Conservation (phyloP, 202 grass and related monocot species). For the Setaria italica region DNA sequence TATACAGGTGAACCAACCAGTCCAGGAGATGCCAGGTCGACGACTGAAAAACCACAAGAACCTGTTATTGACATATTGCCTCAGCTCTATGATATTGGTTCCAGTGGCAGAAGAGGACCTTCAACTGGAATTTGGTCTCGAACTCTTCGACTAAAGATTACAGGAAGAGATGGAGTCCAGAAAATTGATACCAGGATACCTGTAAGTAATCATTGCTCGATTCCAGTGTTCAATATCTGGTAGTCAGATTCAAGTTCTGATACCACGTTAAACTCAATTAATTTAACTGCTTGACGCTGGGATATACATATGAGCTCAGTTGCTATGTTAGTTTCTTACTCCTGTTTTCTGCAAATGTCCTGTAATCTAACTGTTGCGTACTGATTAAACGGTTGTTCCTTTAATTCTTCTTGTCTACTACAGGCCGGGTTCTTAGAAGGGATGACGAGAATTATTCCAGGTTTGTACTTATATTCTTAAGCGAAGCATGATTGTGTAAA, state of each 20-base stretch:
- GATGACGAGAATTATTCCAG: slow-evolving; percentile 85
- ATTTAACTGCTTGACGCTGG: not conserved
- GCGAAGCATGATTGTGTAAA: slow-evolving; percentile 5
- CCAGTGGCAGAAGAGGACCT: slow-evolving; percentile 53
- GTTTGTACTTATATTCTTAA: slow-evolving; percentile 46
- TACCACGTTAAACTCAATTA: not conserved
- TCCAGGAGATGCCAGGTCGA: slow-evolving; percentile 47
- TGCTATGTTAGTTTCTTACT: not conserved
- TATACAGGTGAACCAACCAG: slow-evolving; percentile 44
- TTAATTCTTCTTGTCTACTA: slow-evolving; percentile 25
- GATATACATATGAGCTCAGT: not conserved
- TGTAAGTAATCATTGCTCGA: slow-evolving; percentile 49
- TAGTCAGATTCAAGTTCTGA: not conserved
- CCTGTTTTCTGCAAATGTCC: not conserved
- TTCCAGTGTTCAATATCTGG: slow-evolving; percentile 30
- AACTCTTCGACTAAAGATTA: slow-evolving; percentile 78
- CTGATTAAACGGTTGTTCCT: slow-evolving; percentile 22
- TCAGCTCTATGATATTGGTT: slow-evolving; percentile 68
- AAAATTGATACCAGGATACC: slow-evolving; percentile 96
- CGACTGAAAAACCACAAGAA: slow-evolving; percentile 52
- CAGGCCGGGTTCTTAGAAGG: slow-evolving; percentile 99
- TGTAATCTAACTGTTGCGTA: slow-evolving; percentile 3
- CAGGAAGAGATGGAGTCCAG: slow-evolving; percentile 74
- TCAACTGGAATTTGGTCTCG: slow-evolving; percentile 87
- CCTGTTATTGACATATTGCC: slow-evolving; percentile 86